These are phyloP conservation scores for Salvia splendens DNA, from an alignment of 257 asterid species.

Conservation along the genomic window DNA sequence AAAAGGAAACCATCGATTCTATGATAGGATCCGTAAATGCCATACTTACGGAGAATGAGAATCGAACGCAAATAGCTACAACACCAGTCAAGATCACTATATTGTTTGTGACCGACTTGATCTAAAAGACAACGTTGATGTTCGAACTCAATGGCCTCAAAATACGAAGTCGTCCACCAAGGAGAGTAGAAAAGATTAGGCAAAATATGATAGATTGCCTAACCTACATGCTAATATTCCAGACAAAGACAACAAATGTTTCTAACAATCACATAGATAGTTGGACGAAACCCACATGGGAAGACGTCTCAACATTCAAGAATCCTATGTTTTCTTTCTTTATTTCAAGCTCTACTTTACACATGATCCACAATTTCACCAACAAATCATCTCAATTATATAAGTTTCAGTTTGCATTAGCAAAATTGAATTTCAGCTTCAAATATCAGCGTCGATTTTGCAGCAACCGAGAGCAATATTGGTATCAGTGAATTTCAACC, in stretches of 20 bases:
- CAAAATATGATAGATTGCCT: neutral
- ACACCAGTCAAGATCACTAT: no score
- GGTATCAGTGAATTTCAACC: neutral
- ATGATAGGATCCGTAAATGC: no score
- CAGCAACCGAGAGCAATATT: neutral
- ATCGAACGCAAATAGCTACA: no score
- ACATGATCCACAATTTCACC: neutral
- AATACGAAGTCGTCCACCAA: no score
- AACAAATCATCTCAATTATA: neutral
- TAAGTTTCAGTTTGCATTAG: no score
- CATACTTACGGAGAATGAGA: no score
- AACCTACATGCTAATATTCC: slow-evolving; percentile 31
- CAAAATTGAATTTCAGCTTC: neutral
- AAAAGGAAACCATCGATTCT: no score
- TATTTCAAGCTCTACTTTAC: neutral
- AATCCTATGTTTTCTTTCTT: slow-evolving; percentile 36
- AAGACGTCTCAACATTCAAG: slow-evolving; percentile 8
- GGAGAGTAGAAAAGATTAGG: neutral
- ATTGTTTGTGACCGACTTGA: no score
- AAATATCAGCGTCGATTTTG: neutral
- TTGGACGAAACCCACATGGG: slow-evolving; percentile 33
- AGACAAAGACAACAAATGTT: slow-evolving; percentile 29
- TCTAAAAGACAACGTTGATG: no score
- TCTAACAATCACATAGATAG: neutral
- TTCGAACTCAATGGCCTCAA: no score